Evolutionary conservation across 305 asterid species (phyloP), one percentile per base, ranked within the genome.

Genomic region (Coffea humblotiana): DNA sequence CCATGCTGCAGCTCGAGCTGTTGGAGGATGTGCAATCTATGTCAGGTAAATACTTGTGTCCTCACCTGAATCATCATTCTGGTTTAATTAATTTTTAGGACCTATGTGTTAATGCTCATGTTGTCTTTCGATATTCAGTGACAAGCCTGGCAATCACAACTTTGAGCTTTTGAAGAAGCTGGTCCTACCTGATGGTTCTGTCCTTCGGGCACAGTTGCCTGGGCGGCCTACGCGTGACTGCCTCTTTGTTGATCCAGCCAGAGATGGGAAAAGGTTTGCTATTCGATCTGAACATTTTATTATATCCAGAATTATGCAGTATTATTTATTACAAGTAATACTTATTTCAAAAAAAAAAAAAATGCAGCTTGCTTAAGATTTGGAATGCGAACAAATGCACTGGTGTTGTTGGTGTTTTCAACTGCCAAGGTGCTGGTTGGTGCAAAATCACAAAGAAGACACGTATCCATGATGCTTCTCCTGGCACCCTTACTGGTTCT

Each of bases 371-470:
- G 89, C 99, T 96, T 51, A 96, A 96, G 79, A 92, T 96, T 77
- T 96, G 99, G 99, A 96, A 96, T 63, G 75, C 75, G 52, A 96
- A 96, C 89, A 94, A 91, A 84, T 92, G 88, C 78, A 87, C 95
- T 0, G 98, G 99, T 35, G 86, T 96, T 78, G 97, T 96, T 43
- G 99, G 99, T 2, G 94, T 91, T 37, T 96, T 96, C 91, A 96
- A 96, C 87, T 96, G 99, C 87, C 99, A 96, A 83, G 99, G 99
- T 78, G 99, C 99, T 0, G 99, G 98, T 58, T 96, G 99, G 99
- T 94, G 99, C 93, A 93, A 85, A 79, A 88, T 85, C 23, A 84
- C 77, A 45, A 96, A 96, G 87, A 92, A 85, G 87, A 94, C 97
- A 4, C 97, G 94, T 49, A 92, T 96, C 69, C 99, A 96, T 49